Conservation (phyloP, 495 filamentous ascomycete species). For the Tuber calosporum region DNA sequence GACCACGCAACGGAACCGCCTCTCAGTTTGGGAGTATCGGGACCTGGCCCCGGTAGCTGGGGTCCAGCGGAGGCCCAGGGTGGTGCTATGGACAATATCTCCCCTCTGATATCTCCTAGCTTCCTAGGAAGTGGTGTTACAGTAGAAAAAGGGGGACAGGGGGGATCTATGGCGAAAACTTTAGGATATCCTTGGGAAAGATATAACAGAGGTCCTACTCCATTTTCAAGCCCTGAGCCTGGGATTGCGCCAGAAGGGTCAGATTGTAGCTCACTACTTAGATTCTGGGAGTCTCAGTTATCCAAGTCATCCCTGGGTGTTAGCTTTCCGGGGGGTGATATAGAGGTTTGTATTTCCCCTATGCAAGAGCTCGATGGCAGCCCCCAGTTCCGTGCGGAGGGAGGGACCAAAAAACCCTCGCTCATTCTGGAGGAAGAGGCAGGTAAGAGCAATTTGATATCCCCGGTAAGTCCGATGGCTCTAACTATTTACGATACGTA, state of each 20-base stretch:
- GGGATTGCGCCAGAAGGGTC: background rate
- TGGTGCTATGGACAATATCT: background rate
- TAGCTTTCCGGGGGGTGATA: background rate
- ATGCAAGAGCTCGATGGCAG: background rate
- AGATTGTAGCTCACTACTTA: background rate
- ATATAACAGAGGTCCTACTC: background rate
- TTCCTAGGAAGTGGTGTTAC: background rate
- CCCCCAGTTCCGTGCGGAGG: background rate
- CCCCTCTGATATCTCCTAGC: background rate
- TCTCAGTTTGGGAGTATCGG: background rate
- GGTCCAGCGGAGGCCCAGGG: background rate
- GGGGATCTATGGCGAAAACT: background rate
- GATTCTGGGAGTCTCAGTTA: background rate
- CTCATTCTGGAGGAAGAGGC: background rate
- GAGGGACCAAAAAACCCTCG: background rate
- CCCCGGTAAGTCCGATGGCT: background rate
- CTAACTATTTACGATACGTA: background rate
- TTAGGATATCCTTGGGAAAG: background rate
- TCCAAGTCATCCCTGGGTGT: background rate
- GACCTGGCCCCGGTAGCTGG: background rate
- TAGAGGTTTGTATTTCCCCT: background rate
- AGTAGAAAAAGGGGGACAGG: background rate
- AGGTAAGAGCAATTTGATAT: background rate
- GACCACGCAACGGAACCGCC: background rate
- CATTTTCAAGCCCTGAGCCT: background rate